phyloP scores from a whole-genome alignment of 495 filamentous ascomycete genomes.

The Alectoria sarmentosa region DNA sequence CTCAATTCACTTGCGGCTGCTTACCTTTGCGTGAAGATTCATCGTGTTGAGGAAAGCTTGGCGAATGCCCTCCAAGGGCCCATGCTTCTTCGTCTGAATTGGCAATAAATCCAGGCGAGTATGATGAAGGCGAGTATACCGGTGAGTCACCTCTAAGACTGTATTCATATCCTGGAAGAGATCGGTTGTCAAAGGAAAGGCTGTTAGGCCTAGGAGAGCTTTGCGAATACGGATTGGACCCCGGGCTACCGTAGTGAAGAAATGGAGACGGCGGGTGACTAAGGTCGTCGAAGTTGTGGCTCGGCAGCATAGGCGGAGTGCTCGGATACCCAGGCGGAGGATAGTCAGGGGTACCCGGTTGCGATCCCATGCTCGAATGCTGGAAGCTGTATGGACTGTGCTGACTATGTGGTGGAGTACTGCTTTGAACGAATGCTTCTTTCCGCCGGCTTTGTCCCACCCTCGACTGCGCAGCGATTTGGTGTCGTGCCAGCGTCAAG shows the following conservation, averaged over 20 bases:
- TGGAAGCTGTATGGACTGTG: slow-evolving; percentile 26
- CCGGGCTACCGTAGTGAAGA: slow-evolving; percentile 21
- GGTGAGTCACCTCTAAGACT: slow-evolving; percentile 22
- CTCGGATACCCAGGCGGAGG: slow-evolving; percentile 23
- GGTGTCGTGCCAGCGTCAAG: slow-evolving; percentile 19
- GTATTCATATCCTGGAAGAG: slow-evolving; percentile 24
- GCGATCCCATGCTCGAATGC: slow-evolving; percentile 24
- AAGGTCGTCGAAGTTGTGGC: slow-evolving; percentile 25
- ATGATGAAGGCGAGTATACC: slow-evolving; percentile 25
- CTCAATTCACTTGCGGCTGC: slow-evolving; percentile 11
- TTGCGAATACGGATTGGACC: slow-evolving; percentile 23
- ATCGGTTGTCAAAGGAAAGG: slow-evolving; percentile 24
- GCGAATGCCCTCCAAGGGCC: slow-evolving; percentile 22
- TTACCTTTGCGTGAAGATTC: slow-evolving; percentile 16
- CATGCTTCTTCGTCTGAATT: slow-evolving; percentile 25
- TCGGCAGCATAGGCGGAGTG: slow-evolving; percentile 21
- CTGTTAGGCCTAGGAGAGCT: slow-evolving; percentile 21
- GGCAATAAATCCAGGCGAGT: slow-evolving; percentile 25
- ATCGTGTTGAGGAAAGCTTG: slow-evolving; percentile 16
- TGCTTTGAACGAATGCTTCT: slow-evolving; percentile 10
- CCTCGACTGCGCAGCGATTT: slow-evolving; percentile 16
- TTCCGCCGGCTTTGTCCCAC: slow-evolving; percentile 12
- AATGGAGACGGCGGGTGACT: slow-evolving; percentile 27
- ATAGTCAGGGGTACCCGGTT: slow-evolving; percentile 25
- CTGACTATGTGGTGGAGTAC: slow-evolving; percentile 12